Base-by-base conservation (phyloP, 2,329 filamentous ascomycete genomes). In the Leptographium radiaticola region DNA sequence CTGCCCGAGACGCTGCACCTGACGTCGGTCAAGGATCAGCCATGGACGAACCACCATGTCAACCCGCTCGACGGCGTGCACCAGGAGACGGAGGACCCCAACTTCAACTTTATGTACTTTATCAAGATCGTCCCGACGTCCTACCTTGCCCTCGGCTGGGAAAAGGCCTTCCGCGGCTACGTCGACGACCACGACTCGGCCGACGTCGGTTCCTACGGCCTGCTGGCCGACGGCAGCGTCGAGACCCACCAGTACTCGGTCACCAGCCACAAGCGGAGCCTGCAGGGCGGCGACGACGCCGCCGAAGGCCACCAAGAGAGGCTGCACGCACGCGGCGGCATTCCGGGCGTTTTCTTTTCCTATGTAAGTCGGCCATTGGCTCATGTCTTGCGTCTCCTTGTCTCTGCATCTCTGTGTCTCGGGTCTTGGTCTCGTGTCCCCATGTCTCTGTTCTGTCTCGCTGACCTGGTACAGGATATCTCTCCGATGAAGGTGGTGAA, bases 401-500 rank as follows among this genome's bases (percentile, higher is more conserved):
- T n/a, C n/a, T 18, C 15, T 33, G 12, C 12, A 8, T 40, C 2
- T 40, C 40, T 47, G 30, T 52, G 13, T 18, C 11, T 16, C 44
- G 18, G 30, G 53, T 18, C 42, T 36, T 25, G 30, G 53, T 18
- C 42, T 36, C 36, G 34, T 15, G 18, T 34, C 15, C 3, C 18
- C 10, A 12, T 30, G 30, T 33, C 16, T 30, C 13, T 1, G 7
- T 20, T 7, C 6, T n/a, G 16, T 2, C 42, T 48, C 20, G 12
- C 15, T 36, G 31, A 36, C 20, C 34, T 42, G 1, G 39, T 51
- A 39, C 53, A 90, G 86, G 93, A 98, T 63, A 98, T 98, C 68
- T 97, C 91, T 2, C 93, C 93, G 6, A 98, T 98, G 93, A 98
- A 97, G 73, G 91, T 98, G 57, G 86, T 98, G 71, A 98, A 98